Evolutionary conservation across 2,329 filamentous ascomycete species (phyloP), one percentile per base, ranked within the genome.

Genomic region (Metarhizium brunneum): DNA sequence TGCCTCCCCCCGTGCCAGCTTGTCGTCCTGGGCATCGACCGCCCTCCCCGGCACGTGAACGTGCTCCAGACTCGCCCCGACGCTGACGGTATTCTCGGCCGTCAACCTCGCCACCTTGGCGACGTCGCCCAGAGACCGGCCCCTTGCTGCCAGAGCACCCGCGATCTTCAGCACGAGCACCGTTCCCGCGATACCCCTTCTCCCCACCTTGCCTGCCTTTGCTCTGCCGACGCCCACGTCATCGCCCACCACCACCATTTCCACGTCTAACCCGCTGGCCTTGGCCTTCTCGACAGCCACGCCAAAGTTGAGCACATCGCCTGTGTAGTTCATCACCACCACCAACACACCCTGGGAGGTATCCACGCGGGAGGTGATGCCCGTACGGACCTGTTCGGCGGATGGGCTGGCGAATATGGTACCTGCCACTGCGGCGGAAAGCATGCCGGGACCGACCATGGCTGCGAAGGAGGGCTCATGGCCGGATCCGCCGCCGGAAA

Each of bases 281-380:
- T 87, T 86, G 16, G 91, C 91, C 75, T 96, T 96, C 71, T 96
- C 92, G 8, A 94, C 89, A 0, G 87, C 92, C 81, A 96, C 87
- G 55, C 91, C 92, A 67, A 96, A 96, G 73, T 96, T 95, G 62
- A 96, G 79, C 54, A 96, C 83, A 68, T 92, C 88, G 42, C 88
- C 88, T 1, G 90, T 95, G 71, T 95, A 95, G 70, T 96, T 96
- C 89, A 95, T 96, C 35, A 95, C 88, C 6, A 92, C 86, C n/a
- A 96, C 87, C 45, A 96, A 70, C 1, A 96, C 87, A 29, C 92
- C 92, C 59, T 83, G 81, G 48, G 81, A 77, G 3, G 80, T 79
- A 58, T 88, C 83, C 3, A 95, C 87, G 20, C 88, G 79, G 47
- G 84, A 81, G 65, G 86, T 81, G 54, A 95, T 86, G 57, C 85